A percentile compares a stretch with the other conserved stretches of the same genome.
Evolutionary conservation across 129 eudicot species (phyloP).

Genomic region (Pulicaria dysenterica): DNA sequence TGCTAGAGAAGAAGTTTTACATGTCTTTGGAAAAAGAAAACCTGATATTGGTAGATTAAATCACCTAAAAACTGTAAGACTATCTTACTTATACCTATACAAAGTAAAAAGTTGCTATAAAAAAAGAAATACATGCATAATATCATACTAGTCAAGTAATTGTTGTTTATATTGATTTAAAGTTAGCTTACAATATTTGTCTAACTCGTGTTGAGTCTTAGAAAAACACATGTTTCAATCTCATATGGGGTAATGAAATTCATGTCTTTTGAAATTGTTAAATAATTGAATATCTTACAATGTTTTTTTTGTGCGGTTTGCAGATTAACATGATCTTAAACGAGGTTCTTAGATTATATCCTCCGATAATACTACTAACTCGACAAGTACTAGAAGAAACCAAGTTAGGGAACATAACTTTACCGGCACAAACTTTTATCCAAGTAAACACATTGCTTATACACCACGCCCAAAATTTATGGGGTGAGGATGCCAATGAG

Average conservation of each 20-base stretch:
- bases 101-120: no score
- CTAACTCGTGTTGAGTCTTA: no score
- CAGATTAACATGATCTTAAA: constrained; percentile 28
- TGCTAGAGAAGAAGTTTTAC: constrained; percentile 28
- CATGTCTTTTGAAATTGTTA: no score
- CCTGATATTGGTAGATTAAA: constrained; percentile 18
- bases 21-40: constrained; percentile 13
- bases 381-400: constrained; percentile 11
- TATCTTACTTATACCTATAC: no score
- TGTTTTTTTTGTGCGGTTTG: background rate
- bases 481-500: constrained; percentile 29
- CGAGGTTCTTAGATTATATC: constrained; percentile 31
- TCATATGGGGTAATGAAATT: no score
- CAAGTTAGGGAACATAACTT: background rate
- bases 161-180: background rate
- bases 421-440: constrained; percentile 10
- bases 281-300: background rate
- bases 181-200: background rate
- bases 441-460: background rate
- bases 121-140: no score
- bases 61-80: constrained; percentile 26
- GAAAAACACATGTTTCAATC: no score
- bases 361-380: background rate
- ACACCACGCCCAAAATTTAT: constrained; percentile 6
- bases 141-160: no score